A percentile compares a stretch with the other conserved stretches of the same genome.
Conservation (phyloP, 495 filamentous ascomycete species). For the Cryomyces antarcticus region DNA sequence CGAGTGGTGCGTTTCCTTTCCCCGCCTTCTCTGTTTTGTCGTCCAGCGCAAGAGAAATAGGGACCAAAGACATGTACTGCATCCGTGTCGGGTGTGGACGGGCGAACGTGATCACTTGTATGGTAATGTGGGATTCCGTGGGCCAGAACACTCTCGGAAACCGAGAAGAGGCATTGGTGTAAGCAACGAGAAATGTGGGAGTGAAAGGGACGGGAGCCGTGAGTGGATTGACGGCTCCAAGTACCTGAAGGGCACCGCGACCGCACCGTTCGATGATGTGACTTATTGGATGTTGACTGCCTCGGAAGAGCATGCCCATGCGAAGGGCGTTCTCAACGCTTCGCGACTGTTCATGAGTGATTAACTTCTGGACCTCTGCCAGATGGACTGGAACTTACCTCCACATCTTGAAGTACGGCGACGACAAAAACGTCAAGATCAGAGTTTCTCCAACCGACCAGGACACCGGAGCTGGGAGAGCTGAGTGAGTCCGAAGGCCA, state of each 20-base stretch:
- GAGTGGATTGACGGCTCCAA: constrained; percentile 54
- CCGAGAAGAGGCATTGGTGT: constrained; percentile 31
- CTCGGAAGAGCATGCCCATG: constrained; percentile 63
- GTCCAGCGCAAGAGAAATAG: constrained; percentile 70
- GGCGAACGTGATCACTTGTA: constrained; percentile 80
- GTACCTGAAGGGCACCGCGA: constrained; percentile 59
- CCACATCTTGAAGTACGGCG: constrained; percentile 72
- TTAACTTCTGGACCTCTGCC: neutral
- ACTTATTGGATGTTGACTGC: constrained; percentile 58
- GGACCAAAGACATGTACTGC: constrained; percentile 87
- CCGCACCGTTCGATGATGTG: constrained; percentile 75
- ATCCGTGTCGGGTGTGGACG: constrained; percentile 69
- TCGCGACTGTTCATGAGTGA: constrained; percentile 24
- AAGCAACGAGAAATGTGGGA: constrained; percentile 49
- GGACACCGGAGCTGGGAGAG: constrained; percentile 46
- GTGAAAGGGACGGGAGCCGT: constrained; percentile 34
- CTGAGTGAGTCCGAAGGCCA: constrained; percentile 80
- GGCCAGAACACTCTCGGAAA: constrained; percentile 58
- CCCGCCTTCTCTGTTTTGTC: constrained; percentile 37
- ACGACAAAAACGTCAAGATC: constrained; percentile 77
- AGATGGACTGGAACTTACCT: constrained; percentile 32
- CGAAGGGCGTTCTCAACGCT: constrained; percentile 79
- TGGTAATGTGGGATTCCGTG: constrained; percentile 32
- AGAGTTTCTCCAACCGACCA: constrained; percentile 93
- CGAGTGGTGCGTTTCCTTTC: constrained; percentile 14